Evolutionary conservation across 305 asterid genomes (phyloP), one percentile per base, ranked within the genome.

Genomic region (Petunia hybrid): DNA sequence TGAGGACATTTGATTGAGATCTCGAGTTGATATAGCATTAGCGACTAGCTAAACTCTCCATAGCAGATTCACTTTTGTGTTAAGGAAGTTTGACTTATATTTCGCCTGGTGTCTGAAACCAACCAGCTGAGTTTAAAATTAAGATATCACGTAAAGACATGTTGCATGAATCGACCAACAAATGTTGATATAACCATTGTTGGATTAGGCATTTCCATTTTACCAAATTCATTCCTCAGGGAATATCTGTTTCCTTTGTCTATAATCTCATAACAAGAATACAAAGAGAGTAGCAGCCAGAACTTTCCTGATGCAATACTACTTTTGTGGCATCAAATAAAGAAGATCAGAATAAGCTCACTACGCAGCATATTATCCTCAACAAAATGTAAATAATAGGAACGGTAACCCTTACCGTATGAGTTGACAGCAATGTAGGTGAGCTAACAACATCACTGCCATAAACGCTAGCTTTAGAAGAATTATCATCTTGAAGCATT

Each of bases 401-500:
- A 36, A 45, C 56, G 66, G 57, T 71, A 31, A 36, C 9, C 56
- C 75, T 78, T 57, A 83, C 81, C 75, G 46, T 51, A 40, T 80
- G 81, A 80, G 65, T 80, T 60, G 67, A 55, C 45, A 35, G 38
- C 2, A 60, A 67, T 71, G 81, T 65, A 57, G 60, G 35, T 83
- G 85, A 60, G 71, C 40, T 43, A 65, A 82, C 45, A 56, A 61
- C 75, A 76, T 73, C 76, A 55, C 53, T 13, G 63, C 16, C 14
- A 66, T 63, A 78, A 16, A 66, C 38, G 57, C 40, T 60, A 73
- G 82, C 76, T 76, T 73, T 64, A 62, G 82, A 67, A 57, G 81
- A 83, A 76, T 68, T 48, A 67, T 86, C 86, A 40, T 63, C 83
- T 13, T 57, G 81, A 31, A 77, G 84, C 53, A 76, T 55, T 38